phyloP scores from a whole-genome alignment of 768 basidiomycete species.

The Leccinum pellstonianum region DNA sequence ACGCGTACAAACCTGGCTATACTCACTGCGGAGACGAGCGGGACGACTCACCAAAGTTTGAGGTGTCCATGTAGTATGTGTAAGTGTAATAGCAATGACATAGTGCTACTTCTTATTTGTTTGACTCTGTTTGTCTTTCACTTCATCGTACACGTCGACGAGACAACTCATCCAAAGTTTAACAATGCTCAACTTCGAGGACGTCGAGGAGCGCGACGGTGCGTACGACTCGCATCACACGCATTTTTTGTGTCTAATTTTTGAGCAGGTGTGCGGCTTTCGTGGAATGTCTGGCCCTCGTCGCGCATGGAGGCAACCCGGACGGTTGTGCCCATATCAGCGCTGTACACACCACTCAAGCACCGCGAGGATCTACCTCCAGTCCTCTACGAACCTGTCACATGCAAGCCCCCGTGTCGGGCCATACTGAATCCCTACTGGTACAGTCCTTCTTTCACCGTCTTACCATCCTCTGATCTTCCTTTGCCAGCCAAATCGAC shows the following conservation, averaged over 20 bases:
- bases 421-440: conserved; percentile 98
- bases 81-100: not conserved
- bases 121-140: conserved; percentile 21
- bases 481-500: conserved; percentile 82
- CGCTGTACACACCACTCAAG: conserved; percentile 95
- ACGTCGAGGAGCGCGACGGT: conserved; percentile 97
- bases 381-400: conserved; percentile 96
- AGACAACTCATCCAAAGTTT: conserved; percentile 20
- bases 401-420: conserved; percentile 96
- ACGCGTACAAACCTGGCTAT: too few species aligned
- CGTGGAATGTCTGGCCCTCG: conserved; percentile 99
- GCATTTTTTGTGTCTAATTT: not conserved
- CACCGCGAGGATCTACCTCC: conserved; percentile 91
- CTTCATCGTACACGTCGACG: conserved; percentile 26
- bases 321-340: conserved; percentile 97
- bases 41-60: not conserved
- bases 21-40: not conserved
- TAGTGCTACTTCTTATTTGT: conserved; percentile 11
- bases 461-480: not conserved
- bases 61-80: not conserved
- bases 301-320: conserved; percentile 97
- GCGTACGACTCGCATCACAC: conserved; percentile 21
- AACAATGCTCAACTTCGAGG: conserved; percentile 84
- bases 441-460: conserved; percentile 41
- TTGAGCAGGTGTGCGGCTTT: conserved; percentile 78